phyloP scores from a whole-genome alignment of 768 basidiomycete genomes.

The Trametes cubensis region DNA sequence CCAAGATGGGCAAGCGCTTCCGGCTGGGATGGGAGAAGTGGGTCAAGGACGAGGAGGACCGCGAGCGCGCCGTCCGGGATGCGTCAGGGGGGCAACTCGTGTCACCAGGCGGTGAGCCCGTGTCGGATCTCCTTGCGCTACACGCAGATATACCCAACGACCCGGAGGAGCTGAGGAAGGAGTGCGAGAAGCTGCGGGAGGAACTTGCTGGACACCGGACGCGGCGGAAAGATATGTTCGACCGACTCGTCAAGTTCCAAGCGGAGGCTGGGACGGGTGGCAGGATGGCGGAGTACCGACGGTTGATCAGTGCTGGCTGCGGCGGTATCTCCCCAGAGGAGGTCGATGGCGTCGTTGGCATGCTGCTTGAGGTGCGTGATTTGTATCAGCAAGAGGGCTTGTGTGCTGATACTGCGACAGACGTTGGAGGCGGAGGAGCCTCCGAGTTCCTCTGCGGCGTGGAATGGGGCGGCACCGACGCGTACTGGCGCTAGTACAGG shows the following conservation, averaged over 20 bases:
- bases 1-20: constrained; percentile 82
- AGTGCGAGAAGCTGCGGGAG: constrained; percentile 63
- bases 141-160: constrained; percentile 61
- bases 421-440: constrained; percentile 84
- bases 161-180: constrained; percentile 52
- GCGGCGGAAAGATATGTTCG: constrained; percentile 72
- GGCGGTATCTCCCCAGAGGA: constrained; percentile 85
- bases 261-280: constrained; percentile 90
- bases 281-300: constrained; percentile 85
- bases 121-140: constrained; percentile 60
- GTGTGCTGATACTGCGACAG: constrained; percentile 40
- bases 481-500: constrained; percentile 8
- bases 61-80: constrained; percentile 71
- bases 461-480: constrained; percentile 36
- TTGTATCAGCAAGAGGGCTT: constrained; percentile 5
- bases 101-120: constrained; percentile 39
- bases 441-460: constrained; percentile 52
- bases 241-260: constrained; percentile 76
- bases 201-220: constrained; percentile 68
- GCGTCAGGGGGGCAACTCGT: constrained; percentile 60
- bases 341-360: constrained; percentile 82
- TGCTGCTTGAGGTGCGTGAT: constrained; percentile 75
- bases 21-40: constrained; percentile 92
- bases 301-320: constrained; percentile 88
- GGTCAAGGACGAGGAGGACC: constrained; percentile 80